These are phyloP conservation scores for Rhizomucor pusillus DNA, from an alignment of 371 early-diverging fungal genomes.

Conservation along the genomic window DNA sequence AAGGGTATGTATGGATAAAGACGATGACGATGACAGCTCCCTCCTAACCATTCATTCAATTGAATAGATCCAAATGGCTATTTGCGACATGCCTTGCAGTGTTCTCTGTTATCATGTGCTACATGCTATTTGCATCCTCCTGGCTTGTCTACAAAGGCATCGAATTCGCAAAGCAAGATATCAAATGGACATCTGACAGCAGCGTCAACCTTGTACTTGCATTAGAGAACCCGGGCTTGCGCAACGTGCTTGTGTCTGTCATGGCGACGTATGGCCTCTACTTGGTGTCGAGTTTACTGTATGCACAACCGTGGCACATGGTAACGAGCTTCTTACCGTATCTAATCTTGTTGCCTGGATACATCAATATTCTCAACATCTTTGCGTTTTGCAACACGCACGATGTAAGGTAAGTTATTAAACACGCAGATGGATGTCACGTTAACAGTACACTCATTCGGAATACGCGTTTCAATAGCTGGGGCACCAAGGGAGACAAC, in stretches of 20 bases:
- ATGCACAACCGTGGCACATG: constrained; percentile 94
- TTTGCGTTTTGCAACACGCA: constrained; percentile 89
- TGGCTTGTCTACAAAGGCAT: constrained; percentile 46
- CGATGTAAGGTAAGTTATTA: constrained; percentile 80
- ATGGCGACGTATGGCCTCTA: constrained; percentile 87
- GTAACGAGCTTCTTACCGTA: constrained; percentile 87
- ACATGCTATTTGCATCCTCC: constrained; percentile 52
- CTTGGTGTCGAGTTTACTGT: constrained; percentile 70
- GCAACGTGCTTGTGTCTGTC: constrained; percentile 77
- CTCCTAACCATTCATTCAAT: background rate
- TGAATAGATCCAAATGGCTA: constrained; percentile 53
- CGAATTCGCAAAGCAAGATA: constrained; percentile 14
- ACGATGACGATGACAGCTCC: background rate
- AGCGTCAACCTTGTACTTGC: constrained; percentile 17
- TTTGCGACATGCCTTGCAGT: constrained; percentile 51
- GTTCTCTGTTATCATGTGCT: constrained; percentile 54
- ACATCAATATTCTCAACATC: constrained; percentile 86
- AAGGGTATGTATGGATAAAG: constrained; percentile 53
- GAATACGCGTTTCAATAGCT: too few species aligned
- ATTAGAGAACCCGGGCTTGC: constrained; percentile 52
- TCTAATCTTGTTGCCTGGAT: constrained; percentile 80
- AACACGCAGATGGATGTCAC: too few species aligned
- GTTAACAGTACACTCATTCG: too few species aligned
- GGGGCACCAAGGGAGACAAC: constrained; percentile 95
- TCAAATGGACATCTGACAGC: constrained; percentile 19